Conservation (phyloP, 2,329 filamentous ascomycete species). For the Sporothrix sp. region DNA sequence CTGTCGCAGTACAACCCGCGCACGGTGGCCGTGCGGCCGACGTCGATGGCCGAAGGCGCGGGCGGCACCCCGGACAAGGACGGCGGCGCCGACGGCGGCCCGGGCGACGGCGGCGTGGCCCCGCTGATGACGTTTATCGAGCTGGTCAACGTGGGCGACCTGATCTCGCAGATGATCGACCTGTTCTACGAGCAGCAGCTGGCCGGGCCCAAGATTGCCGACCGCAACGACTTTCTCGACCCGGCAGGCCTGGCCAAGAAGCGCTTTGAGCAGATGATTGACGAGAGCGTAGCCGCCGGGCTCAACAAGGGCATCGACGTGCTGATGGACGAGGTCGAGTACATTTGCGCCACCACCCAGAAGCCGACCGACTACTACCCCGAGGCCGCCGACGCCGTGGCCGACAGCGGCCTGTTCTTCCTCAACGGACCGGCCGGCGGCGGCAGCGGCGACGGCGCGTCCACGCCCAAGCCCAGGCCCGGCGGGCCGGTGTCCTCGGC, state of each 20-base stretch:
- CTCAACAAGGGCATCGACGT: slow-evolving; percentile 97
- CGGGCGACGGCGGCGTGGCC: slow-evolving; percentile 51
- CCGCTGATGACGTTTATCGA: slow-evolving; percentile 94
- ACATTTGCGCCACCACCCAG: slow-evolving; percentile 83
- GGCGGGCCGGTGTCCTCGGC: not conserved
- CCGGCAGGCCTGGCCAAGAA: slow-evolving; percentile 92
- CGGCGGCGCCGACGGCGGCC: not conserved
- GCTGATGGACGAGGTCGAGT: slow-evolving; percentile 96
- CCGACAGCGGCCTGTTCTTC: slow-evolving; percentile 14
- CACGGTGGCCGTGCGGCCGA: slow-evolving; percentile 61
- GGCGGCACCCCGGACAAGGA: not conserved
- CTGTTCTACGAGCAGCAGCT: slow-evolving; percentile 98
- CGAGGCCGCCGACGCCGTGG: slow-evolving; percentile 27
- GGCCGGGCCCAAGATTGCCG: slow-evolving; percentile 68
- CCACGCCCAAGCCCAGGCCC: slow-evolving; percentile 20
- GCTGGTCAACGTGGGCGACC: slow-evolving; percentile 92
- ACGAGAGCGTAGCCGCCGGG: slow-evolving; percentile 90
- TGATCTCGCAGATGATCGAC: slow-evolving; percentile 98
- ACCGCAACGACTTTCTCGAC: slow-evolving; percentile 90
- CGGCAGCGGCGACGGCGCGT: slow-evolving; percentile 24
- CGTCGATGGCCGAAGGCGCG: slow-evolving; percentile 52
- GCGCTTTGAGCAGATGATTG: slow-evolving; percentile 96
- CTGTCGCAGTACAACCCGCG: slow-evolving; percentile 85
- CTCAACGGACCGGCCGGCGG: slow-evolving; percentile 20
- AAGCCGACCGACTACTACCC: slow-evolving; percentile 86